These are phyloP conservation scores for Acanthamoeba healyi DNA, from an alignment of 208 protist genomes.

Conservation along the genomic window DNA sequence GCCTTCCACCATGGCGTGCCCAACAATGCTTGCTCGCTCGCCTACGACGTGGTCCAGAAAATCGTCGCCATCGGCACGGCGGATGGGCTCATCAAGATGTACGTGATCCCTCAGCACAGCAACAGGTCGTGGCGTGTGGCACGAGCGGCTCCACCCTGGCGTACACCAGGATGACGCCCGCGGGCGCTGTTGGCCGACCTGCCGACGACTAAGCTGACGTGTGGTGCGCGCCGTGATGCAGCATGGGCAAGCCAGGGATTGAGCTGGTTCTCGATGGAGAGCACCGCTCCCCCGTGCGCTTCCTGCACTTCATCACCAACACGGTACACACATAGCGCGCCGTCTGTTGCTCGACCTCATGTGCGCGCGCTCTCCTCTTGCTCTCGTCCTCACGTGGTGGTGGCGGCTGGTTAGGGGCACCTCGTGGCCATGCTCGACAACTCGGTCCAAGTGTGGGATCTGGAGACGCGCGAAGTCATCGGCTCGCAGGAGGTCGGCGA, in stretches of 20 bases:
- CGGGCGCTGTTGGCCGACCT: too few species aligned
- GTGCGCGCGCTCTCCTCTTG: not conserved
- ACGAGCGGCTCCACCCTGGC: too few species aligned
- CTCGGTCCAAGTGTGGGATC: slow-evolving; percentile 33
- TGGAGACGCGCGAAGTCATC: slow-evolving; percentile 1
- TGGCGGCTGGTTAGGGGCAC: too few species aligned
- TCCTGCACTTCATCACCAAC: slow-evolving; percentile 32
- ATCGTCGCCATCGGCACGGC: slow-evolving; percentile 27
- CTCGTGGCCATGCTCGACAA: not conserved
- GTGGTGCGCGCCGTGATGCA: too few species aligned
- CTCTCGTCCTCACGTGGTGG: too few species aligned
- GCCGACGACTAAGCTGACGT: too few species aligned
- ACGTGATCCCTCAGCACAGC: too few species aligned
- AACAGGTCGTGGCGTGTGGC: too few species aligned
- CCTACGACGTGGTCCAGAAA: slow-evolving; percentile 33
- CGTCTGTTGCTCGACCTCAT: not conserved
- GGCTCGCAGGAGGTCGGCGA: not conserved
- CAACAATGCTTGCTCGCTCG: slow-evolving; percentile 24
- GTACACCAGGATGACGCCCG: too few species aligned
- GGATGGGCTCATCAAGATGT: slow-evolving; percentile 43
- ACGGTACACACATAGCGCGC: not conserved
- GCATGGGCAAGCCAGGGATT: slow-evolving; percentile 43
- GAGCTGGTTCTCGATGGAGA: not conserved
- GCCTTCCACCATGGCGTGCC: slow-evolving; percentile 56
- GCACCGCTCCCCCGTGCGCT: not conserved